Evolutionary conservation across 2,329 filamentous ascomycete species (phyloP).

Genomic region (Trichoderma cornu-damae): DNA sequence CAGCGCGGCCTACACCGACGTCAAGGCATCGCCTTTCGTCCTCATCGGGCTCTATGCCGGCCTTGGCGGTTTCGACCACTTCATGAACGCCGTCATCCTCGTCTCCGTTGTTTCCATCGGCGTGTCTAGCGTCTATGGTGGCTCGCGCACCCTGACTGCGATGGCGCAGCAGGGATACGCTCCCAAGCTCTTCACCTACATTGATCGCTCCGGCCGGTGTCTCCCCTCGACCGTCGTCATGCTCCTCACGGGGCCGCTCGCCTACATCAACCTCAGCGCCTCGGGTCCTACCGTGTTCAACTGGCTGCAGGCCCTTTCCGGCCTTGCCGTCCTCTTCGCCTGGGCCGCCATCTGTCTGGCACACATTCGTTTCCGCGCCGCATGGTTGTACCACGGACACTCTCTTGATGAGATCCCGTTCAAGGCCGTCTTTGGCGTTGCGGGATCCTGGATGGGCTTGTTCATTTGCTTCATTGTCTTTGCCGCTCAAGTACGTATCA

Average conservation of each 20-base stretch:
- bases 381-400: slow-evolving; percentile 55
- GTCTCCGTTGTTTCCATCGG: slow-evolving; percentile 51
- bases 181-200: slow-evolving; percentile 48
- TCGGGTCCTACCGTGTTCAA: slow-evolving; percentile 51
- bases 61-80: slow-evolving; percentile 43
- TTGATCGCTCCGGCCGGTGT: slow-evolving; percentile 50
- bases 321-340: slow-evolving; percentile 58
- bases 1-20: slow-evolving; percentile 40
- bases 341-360: slow-evolving; percentile 62
- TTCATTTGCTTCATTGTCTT: slow-evolving; percentile 50
- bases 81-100: slow-evolving; percentile 52
- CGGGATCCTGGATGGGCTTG: slow-evolving; percentile 59
- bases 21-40: slow-evolving; percentile 46
- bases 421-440: slow-evolving; percentile 53
- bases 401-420: slow-evolving; percentile 62
- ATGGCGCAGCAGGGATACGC: slow-evolving; percentile 53
- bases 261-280: slow-evolving; percentile 42
- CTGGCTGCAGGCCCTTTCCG: slow-evolving; percentile 61
- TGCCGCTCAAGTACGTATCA: slow-evolving; percentile 41
- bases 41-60: slow-evolving; percentile 45
- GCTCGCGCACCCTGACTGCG: slow-evolving; percentile 52
- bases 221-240: slow-evolving; percentile 42
- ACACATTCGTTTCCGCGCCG: slow-evolving; percentile 62
- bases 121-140: slow-evolving; percentile 51
- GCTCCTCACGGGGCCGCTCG: slow-evolving; percentile 44